Evolutionary conservation across 257 asterid genomes (phyloP).

Genomic region (Solanum acaule): DNA sequence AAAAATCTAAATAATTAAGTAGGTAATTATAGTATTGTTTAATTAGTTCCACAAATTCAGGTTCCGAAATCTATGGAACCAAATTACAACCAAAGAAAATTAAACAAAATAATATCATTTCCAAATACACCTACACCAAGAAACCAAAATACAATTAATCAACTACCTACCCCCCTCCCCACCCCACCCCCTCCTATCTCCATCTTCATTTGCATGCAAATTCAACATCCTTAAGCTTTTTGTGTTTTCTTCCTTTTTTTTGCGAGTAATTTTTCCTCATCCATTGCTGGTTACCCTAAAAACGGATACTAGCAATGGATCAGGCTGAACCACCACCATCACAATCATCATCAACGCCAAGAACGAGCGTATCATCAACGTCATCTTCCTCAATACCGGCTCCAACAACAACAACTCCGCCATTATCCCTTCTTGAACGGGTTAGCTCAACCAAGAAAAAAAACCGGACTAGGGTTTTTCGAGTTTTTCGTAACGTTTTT

Average conservation of each 20-base stretch:
- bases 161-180: background rate
- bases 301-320: background rate
- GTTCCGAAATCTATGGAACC: background rate
- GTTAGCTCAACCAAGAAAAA: slow-evolving; percentile 22
- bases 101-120: background rate
- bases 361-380: background rate
- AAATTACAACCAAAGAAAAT: background rate
- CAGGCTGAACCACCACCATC: background rate
- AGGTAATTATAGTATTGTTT: background rate
- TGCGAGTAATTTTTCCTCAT: background rate
- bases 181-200: background rate
- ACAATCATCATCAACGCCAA: background rate
- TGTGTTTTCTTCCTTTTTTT: background rate
- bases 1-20: background rate
- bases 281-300: background rate
- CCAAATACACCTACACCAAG: background rate
- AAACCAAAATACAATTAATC: background rate
- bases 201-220: background rate
- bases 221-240: background rate
- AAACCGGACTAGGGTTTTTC: slow-evolving; percentile 30
- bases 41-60: background rate
- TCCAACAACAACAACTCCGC: background rate
- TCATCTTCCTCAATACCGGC: background rate
- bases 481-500: slow-evolving; percentile 58
- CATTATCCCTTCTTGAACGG: slow-evolving; percentile 57